These are phyloP conservation scores for Fusarium concolor DNA, from an alignment of 2,329 filamentous ascomycete genomes.

Conservation along the genomic window DNA sequence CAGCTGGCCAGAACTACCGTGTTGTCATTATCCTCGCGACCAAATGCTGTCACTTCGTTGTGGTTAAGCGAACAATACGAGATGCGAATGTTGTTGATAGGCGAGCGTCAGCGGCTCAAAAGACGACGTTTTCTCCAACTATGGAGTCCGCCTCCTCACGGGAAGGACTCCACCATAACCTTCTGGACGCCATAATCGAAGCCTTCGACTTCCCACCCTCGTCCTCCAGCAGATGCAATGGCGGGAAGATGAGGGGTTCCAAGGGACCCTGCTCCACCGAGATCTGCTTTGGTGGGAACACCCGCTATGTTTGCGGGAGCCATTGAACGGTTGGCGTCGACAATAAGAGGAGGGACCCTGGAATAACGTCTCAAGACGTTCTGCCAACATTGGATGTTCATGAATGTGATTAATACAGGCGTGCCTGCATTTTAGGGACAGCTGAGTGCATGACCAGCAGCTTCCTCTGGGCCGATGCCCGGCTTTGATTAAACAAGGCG, in stretches of 20 bases:
- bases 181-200: constrained; percentile 48
- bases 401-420: constrained; percentile 12
- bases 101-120: constrained; percentile 45
- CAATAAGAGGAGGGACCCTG: constrained; percentile 39
- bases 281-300: constrained; percentile 46
- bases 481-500: constrained; percentile 27
- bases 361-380: constrained; percentile 10
- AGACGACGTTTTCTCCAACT: constrained; percentile 44
- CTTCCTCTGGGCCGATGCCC: constrained; percentile 18
- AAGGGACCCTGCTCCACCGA: constrained; percentile 45
- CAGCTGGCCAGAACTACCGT: background rate
- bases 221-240: constrained; percentile 44
- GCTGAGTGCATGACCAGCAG: constrained; percentile 15
- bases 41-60: background rate
- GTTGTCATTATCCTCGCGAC: background rate
- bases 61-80: constrained; percentile 22
- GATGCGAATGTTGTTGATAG: constrained; percentile 28
- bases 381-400: background rate
- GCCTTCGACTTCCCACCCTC: constrained; percentile 44
- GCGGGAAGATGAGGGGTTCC: constrained; percentile 47
- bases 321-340: constrained; percentile 44
- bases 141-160: constrained; percentile 45
- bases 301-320: constrained; percentile 45
- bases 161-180: constrained; percentile 46
- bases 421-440: constrained; percentile 33